phyloP scores from a whole-genome alignment of 1,284 basidiomycete species.

The Puccinia brachypodii region DNA sequence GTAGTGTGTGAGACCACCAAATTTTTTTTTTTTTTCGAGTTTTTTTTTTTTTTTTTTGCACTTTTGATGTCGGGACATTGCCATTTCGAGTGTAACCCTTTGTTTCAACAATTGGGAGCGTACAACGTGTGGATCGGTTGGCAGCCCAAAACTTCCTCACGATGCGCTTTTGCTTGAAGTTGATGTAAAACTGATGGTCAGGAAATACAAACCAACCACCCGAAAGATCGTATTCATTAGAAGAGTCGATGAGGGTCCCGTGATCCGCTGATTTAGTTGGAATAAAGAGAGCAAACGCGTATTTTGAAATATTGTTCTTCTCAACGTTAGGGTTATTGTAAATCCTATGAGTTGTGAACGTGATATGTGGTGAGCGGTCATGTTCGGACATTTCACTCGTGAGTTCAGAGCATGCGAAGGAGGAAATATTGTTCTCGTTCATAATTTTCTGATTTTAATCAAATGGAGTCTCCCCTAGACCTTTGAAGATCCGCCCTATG shows the following conservation, averaged over 20 bases:
- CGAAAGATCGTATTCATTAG: neutral
- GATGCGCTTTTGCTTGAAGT: neutral
- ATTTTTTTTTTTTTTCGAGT: no score
- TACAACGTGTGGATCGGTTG: neutral
- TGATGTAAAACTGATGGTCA: neutral
- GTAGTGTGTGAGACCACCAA: no score
- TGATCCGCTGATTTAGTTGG: neutral
- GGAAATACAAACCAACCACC: neutral
- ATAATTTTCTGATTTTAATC: no score
- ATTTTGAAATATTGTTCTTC: neutral
- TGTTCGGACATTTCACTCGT: neutral
- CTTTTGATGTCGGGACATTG: no score
- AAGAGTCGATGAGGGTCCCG: neutral
- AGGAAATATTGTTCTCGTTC: no score
- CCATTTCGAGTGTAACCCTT: neutral
- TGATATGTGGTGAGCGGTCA: neutral
- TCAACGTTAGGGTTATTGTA: neutral
- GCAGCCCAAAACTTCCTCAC: neutral
- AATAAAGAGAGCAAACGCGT: neutral
- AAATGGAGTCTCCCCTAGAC: no score
- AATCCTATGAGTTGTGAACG: neutral
- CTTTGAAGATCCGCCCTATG: no score
- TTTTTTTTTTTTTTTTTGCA: no score
- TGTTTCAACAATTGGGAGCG: neutral
- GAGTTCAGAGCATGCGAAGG: no score